phyloP scores from a whole-genome alignment of 108 stramenopile genomes.

The Stephanodiscus minutulus region DNA sequence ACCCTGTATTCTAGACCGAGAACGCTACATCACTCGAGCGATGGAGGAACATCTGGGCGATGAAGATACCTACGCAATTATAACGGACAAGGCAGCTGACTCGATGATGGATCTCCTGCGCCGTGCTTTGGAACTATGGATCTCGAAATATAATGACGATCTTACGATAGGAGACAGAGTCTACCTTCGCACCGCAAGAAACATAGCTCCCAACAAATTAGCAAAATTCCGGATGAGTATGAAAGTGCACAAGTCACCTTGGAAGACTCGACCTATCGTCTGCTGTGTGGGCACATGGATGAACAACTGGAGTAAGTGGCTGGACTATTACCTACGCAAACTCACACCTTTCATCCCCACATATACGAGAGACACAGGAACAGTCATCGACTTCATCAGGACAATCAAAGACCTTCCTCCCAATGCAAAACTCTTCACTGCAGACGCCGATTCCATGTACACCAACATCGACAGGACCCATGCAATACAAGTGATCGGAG shows the following conservation, averaged over 20 bases:
- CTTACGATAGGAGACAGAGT: too few relatives aligned
- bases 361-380: not conserved
- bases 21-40: too few relatives aligned
- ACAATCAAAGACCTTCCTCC: slow-evolving; percentile 11
- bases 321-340: slow-evolving; percentile 2
- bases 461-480: slow-evolving; percentile 34
- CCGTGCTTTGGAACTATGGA: too few relatives aligned
- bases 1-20: too few relatives aligned
- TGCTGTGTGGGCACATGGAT: slow-evolving; percentile 14
- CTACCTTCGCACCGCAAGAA: too few relatives aligned
- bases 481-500: slow-evolving; percentile 28
- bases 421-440: slow-evolving; percentile 37
- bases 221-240: slow-evolving; percentile 6
- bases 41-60: too few relatives aligned
- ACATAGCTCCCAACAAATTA: too few relatives aligned
- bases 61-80: too few relatives aligned
- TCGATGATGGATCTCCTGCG: too few relatives aligned
- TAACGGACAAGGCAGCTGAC: too few relatives aligned
- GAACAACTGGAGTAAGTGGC: slow-evolving; percentile 10
- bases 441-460: slow-evolving; percentile 44
- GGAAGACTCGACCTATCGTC: slow-evolving; percentile 20
- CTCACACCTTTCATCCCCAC: not conserved
- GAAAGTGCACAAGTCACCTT: slow-evolving; percentile 21
- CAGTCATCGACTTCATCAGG: not conserved
- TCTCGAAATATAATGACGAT: too few relatives aligned